These are phyloP conservation scores for Hymenoscyphus fraxineus DNA, from an alignment of 2,329 filamentous ascomycete genomes.

Conservation along the genomic window DNA sequence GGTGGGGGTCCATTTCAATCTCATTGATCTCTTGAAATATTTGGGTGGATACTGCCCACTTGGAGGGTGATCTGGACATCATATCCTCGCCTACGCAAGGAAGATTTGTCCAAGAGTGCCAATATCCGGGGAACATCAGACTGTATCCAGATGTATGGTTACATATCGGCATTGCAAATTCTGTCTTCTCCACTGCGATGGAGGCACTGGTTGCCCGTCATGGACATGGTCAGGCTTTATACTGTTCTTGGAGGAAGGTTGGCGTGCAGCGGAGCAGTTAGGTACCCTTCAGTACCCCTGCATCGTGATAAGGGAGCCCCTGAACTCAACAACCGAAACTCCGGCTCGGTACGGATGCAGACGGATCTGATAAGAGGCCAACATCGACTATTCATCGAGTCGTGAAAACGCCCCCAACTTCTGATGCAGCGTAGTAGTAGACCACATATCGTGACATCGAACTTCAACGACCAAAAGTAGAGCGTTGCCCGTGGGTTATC, in stretches of 20 bases:
- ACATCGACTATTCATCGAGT: background rate
- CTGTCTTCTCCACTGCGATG: background rate
- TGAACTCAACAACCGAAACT: background rate
- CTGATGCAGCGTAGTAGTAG: background rate
- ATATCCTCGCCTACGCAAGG: background rate
- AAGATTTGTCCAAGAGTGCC: background rate
- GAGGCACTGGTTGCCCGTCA: background rate
- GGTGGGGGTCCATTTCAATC: too few species aligned
- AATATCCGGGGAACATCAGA: background rate
- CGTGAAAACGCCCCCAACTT: background rate
- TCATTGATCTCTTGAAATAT: too few species aligned
- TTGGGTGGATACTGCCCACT: too few species aligned
- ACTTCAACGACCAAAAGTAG: background rate
- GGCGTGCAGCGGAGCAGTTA: background rate
- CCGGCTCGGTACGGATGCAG: background rate
- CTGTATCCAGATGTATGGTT: background rate
- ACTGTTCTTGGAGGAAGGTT: background rate
- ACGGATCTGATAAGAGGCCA: background rate
- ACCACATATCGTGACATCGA: background rate
- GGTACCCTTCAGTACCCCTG: background rate
- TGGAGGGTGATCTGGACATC: background rate
- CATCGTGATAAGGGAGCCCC: too few species aligned
- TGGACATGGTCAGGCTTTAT: background rate
- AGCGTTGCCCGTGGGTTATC: background rate
- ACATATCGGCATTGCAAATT: background rate